Base-by-base conservation (phyloP, 352 stramenopile species). In the Phytophthora agathidicida region DNA sequence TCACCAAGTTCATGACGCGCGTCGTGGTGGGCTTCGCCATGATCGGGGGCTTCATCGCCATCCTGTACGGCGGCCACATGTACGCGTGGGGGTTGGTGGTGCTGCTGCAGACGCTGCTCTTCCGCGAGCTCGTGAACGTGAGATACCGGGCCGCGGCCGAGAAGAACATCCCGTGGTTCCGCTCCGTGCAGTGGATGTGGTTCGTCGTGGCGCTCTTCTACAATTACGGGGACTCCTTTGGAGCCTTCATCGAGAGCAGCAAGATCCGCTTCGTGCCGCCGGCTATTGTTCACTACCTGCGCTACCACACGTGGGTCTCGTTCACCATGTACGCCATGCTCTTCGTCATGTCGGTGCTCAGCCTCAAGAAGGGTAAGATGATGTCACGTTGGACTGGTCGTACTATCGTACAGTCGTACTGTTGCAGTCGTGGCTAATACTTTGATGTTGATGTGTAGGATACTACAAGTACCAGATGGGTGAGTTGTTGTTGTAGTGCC, bases 121-220 rank as follows among this genome's bases (percentile, higher is more conserved):
- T 98, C 81, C 91, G 91, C n/a, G 97, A 99, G 72, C 81, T 99
- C 5, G 96, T 99, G n/a, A 98, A 98, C 57, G 96, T 99, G 26
- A 89, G 97, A 2, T 99, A 99, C 78, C 90, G 93, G 54, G 88
- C 83, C 3, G 88, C 88, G 2, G 96, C 96, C 30, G 90, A 99
- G 77, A 91, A 97, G 68, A 97, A 92, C 26, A 98, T 99, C 64
- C 96, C 97, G 39, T 94, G 97, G 66, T 99, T 99, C 72, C 96
- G 97, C 30, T 99, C 96, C 4, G 94, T 98, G 47, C 95, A 99
- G 76, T 99, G 97, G 97, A 86, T 94, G 63, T 99, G 96, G 96
- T 99, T 99, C 77, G 78, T 85, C 14, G 87, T 98, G 2, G 91
- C 93, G n/a, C 91, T 99, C 9, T 97, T 99, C 73, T 99, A 98